Evolutionary conservation across 2,329 filamentous ascomycete genomes (phyloP).

Genomic region (Atkinsonella texensis): DNA sequence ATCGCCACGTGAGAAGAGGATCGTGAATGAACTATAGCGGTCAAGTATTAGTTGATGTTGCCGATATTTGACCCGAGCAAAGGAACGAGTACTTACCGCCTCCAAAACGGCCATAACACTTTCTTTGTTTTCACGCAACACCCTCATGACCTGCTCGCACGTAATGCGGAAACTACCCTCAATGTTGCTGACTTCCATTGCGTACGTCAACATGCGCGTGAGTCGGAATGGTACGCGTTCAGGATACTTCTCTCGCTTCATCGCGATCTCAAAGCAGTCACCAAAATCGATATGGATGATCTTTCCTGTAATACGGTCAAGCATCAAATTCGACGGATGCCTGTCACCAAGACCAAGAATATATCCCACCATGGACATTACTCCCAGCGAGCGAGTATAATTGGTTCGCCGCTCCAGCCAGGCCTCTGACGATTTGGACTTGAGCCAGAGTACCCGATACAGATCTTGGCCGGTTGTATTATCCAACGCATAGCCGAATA

Average conservation of each 20-base stretch:
- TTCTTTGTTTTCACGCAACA: slow-evolving; percentile 93
- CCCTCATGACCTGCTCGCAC: slow-evolving; percentile 96
- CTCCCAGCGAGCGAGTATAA: slow-evolving; percentile 90
- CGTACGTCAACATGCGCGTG: slow-evolving; percentile 97
- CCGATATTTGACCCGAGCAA: not conserved
- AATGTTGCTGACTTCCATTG: slow-evolving; percentile 99
- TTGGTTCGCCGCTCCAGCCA: slow-evolving; percentile 98
- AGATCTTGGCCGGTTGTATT: slow-evolving; percentile 98
- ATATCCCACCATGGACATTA: slow-evolving; percentile 99
- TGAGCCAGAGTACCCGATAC: slow-evolving; percentile 95
- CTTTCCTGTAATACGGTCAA: slow-evolving; percentile 90
- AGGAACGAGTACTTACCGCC: slow-evolving; percentile 55
- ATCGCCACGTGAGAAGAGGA: slow-evolving; percentile 93
- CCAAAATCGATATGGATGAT: slow-evolving; percentile 99
- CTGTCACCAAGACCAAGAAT: slow-evolving; percentile 93
- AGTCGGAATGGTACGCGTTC: slow-evolving; percentile 95
- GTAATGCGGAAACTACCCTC: slow-evolving; percentile 97
- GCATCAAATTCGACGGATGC: slow-evolving; percentile 95
- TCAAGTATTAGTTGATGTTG: not conserved
- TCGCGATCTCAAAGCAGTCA: slow-evolving; percentile 98
- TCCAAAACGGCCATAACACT: slow-evolving; percentile 96
- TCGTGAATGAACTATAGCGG: slow-evolving; percentile 86
- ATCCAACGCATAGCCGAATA: slow-evolving; percentile 97
- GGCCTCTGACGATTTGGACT: slow-evolving; percentile 94
- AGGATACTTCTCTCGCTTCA: slow-evolving; percentile 98